Conservation (phyloP, 306 rosid genomes). For the Acacia confusa region DNA sequence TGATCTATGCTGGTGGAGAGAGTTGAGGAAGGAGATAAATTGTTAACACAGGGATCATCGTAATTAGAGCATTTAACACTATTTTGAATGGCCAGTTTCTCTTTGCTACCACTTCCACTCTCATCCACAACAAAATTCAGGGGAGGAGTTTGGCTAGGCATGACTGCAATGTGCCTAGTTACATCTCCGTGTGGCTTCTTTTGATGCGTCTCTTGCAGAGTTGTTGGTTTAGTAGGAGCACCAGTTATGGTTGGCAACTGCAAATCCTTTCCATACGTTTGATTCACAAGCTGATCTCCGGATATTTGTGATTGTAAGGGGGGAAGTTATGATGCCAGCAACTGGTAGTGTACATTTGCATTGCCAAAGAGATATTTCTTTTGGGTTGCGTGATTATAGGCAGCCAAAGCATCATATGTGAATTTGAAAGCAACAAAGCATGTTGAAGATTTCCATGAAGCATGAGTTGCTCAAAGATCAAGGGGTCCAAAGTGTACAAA, state of each 20-base stretch:
- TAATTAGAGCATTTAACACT: neutral
- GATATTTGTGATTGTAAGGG: neutral
- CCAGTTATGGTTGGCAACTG: neutral
- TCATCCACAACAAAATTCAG: neutral
- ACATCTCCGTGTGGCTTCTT: neutral
- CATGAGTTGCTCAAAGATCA: neutral
- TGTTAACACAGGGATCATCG: neutral
- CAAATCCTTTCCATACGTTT: neutral
- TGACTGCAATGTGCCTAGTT: neutral
- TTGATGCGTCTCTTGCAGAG: neutral
- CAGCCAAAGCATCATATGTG: neutral
- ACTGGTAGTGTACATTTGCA: neutral
- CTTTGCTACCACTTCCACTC: neutral
- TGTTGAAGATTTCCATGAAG: neutral
- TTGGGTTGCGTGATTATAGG: neutral
- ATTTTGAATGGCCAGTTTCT: neutral
- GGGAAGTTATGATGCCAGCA: neutral
- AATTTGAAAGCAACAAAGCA: neutral
- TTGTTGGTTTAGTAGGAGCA: neutral
- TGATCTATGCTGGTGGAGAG: neutral
- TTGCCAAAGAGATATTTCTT: slow-evolving; percentile 2
- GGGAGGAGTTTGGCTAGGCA: neutral
- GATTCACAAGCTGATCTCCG: neutral
- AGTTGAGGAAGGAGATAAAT: neutral
- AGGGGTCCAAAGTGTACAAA: slow-evolving; percentile 6